Percentiles rank a stretch among this genome's conserved stretches.
Evolutionary conservation across 345 rosid genomes (phyloP).

Genomic region (Populus nigra): DNA sequence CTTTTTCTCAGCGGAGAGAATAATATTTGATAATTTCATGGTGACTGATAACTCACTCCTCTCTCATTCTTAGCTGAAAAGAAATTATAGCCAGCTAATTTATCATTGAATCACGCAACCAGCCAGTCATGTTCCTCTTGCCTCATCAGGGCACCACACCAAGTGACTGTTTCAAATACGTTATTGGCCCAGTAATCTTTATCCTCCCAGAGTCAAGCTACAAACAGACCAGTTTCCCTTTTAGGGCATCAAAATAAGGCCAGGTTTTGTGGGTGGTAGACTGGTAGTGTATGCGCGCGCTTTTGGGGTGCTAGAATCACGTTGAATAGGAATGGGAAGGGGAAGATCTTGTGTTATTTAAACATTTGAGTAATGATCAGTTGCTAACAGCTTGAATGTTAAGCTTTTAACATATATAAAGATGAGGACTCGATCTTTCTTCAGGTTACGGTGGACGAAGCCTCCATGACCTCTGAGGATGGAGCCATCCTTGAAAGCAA

Average conservation of each 20-base stretch:
- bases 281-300: too few relatives aligned
- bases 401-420: too few relatives aligned
- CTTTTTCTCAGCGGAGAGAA: background rate
- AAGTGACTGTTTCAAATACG: background rate
- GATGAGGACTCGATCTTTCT: background rate
- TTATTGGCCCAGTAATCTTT: background rate
- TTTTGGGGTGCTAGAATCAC: too few relatives aligned
- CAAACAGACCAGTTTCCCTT: background rate
- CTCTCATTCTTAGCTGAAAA: background rate
- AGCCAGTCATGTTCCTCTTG: background rate
- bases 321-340: background rate
- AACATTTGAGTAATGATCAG: too few relatives aligned
- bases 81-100: constrained; percentile 1
- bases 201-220: background rate
- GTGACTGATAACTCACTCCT: background rate
- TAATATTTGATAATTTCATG: background rate
- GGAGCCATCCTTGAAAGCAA: background rate
- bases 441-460: background rate
- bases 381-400: too few relatives aligned
- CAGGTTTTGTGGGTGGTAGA: background rate
- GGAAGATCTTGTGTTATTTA: background rate
- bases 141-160: too few relatives aligned
- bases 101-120: background rate
- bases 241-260: background rate
- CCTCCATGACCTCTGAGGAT: background rate